Evolutionary conservation across 306 rosid species (phyloP).

Genomic region (Boehmeria nivea): DNA sequence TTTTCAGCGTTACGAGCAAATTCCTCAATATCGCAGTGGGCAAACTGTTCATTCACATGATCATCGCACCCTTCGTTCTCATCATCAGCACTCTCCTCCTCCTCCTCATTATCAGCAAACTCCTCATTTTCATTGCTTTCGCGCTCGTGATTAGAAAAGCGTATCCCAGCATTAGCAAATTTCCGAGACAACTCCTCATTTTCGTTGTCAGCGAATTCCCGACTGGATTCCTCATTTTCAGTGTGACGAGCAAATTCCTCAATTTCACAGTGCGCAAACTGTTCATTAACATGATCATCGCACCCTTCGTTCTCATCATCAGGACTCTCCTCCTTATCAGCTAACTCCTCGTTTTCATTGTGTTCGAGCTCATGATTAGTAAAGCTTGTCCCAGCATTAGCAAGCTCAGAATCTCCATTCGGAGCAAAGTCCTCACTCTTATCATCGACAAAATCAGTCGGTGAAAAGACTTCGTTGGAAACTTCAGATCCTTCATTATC

Average conservation of each 20-base stretch:
- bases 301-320: slow-evolving; percentile 4
- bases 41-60: neutral
- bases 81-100: neutral
- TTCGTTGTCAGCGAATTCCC: slow-evolving; percentile 30
- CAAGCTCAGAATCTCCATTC: neutral
- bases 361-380: neutral
- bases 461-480: slow-evolving; percentile 29
- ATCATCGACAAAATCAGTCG: slow-evolving; percentile 29
- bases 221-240: slow-evolving; percentile 38
- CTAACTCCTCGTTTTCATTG: neutral
- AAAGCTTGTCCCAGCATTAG: neutral
- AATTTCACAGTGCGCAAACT: neutral
- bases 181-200: slow-evolving; percentile 32
- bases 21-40: neutral
- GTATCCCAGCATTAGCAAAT: neutral
- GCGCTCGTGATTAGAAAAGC: neutral
- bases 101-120: neutral
- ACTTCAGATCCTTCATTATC: slow-evolving; percentile 32
- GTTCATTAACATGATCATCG: neutral
- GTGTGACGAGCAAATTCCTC: slow-evolving; percentile 7
- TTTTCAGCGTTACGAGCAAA: slow-evolving; percentile 19
- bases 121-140: neutral
- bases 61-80: slow-evolving; percentile 2
- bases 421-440: slow-evolving; percentile 32
- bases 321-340: slow-evolving; percentile 3